Conservation (phyloP, 805 yeast species). For the Ogataea siamensis region DNA sequence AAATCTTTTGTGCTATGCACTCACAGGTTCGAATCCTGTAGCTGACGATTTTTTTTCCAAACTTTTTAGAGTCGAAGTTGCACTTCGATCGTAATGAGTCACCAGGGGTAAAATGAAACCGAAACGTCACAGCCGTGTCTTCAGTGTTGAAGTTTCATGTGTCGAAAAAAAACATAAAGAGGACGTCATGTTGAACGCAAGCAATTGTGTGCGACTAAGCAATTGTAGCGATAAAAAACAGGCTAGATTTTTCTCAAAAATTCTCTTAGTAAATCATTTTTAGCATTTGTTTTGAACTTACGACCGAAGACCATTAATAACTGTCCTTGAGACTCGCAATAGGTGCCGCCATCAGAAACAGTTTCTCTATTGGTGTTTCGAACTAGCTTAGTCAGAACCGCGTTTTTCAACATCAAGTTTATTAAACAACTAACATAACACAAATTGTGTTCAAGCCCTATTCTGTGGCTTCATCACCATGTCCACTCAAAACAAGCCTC, state of each 20-base stretch:
- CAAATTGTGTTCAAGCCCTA: background rate
- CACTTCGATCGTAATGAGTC: no score
- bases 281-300: no score
- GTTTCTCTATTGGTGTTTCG: no score
- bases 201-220: background rate
- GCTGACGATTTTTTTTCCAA: slow-evolving; percentile 39
- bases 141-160: no score
- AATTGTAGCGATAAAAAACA: background rate
- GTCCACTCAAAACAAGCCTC: slow-evolving; percentile 7
- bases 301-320: no score
- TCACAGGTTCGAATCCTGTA: slow-evolving; percentile 63
- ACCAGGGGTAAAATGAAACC: no score
- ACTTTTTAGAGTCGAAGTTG: no score
- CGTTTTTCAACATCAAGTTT: background rate
- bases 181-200: background rate
- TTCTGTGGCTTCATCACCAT: slow-evolving; percentile 3
- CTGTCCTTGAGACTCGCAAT: no score
- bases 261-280: background rate
- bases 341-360: no score
- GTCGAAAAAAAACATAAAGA: no score
- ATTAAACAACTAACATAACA: background rate
- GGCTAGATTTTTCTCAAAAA: slow-evolving; percentile 1
- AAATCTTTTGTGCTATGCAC: slow-evolving; percentile 61
- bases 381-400: background rate
- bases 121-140: no score